A percentile compares a stretch with the other conserved stretches of the same genome.
Conservation (phyloP, 257 asterid species). For the Ophiorrhiza pumila region DNA sequence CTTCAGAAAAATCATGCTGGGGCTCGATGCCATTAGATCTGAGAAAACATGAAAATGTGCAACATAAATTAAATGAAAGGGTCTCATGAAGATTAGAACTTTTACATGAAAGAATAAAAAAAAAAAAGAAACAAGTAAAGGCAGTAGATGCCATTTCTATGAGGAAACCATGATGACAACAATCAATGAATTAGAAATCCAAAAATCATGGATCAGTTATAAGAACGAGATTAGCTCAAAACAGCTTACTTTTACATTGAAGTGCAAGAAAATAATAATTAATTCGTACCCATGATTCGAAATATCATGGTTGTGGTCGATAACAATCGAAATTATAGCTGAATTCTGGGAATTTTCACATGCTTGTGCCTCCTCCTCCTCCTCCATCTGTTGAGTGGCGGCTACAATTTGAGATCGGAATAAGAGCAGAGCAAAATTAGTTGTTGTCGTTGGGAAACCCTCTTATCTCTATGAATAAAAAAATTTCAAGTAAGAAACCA, state of each 20-base stretch:
- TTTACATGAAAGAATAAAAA: neutral
- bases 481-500: neutral
- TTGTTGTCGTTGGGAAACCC: no score
- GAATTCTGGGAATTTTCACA: slow-evolving; percentile 35
- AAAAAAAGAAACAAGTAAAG: neutral
- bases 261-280: no score
- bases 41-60: neutral
- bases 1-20: slow-evolving; percentile 34
- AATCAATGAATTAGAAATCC: no score
- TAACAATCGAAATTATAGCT: slow-evolving; percentile 21
- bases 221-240: no score
- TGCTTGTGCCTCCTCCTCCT: slow-evolving; percentile 34
- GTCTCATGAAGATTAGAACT: neutral
- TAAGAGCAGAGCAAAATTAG: neutral
- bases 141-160: neutral
- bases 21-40: slow-evolving; percentile 30
- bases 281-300: slow-evolving; percentile 55
- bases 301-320: slow-evolving; percentile 38
- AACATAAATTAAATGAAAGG: neutral
- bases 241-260: no score
- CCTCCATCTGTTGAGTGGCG: no score
- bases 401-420: slow-evolving; percentile 18
- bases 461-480: no score
- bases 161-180: neutral
- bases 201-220: no score